A percentile compares a stretch with the other conserved stretches of the same genome.
These are phyloP conservation scores for Coemansia sp. DNA, from an alignment of 192 early-diverging fungal genomes.

Conservation along the genomic window DNA sequence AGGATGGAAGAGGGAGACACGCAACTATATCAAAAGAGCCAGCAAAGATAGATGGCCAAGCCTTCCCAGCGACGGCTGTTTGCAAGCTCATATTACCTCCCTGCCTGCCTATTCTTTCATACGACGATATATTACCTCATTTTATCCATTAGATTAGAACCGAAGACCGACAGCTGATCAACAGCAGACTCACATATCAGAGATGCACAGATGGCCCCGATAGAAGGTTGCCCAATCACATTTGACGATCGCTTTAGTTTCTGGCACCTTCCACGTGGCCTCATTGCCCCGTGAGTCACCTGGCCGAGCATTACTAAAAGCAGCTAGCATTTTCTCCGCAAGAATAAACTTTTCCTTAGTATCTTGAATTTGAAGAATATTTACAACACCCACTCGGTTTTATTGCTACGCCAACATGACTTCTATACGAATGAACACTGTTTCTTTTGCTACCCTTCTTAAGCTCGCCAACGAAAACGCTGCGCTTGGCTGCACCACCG, in stretches of 20 bases:
- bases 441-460: constrained; percentile 31
- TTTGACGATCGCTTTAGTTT: background rate
- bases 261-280: constrained; percentile 3
- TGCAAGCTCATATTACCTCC: too few species aligned
- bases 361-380: background rate
- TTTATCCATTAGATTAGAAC: background rate
- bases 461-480: background rate
- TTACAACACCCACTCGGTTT: background rate
- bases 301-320: background rate
- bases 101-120: background rate
- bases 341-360: background rate
- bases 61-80: too few species aligned
- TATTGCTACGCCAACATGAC: constrained; percentile 16
- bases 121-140: background rate
- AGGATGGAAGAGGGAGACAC: background rate
- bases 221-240: background rate
- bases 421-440: constrained; percentile 52
- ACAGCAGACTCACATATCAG: background rate
- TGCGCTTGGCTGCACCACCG: background rate
- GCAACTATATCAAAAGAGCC: background rate
- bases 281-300: background rate
- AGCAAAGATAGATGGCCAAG: background rate
- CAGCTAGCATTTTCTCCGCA: background rate
- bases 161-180: background rate
- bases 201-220: background rate